Conservation (phyloP, 202 grass and related monocot species). For the Zizania palustris region DNA sequence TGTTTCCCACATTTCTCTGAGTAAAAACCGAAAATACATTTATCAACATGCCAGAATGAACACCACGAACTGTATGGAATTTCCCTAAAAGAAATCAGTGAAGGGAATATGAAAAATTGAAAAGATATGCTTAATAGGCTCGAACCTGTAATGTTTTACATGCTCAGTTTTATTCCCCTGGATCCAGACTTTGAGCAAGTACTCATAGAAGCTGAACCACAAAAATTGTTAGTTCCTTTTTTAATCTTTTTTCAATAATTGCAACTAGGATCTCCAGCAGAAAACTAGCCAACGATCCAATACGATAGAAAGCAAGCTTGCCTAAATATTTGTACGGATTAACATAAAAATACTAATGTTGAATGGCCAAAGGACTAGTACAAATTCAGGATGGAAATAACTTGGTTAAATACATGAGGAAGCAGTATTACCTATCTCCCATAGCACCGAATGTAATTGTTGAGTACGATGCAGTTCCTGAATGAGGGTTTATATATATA, state of each 20-base stretch:
- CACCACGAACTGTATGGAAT: neutral
- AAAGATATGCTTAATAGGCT: conserved; percentile 30
- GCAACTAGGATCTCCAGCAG: conserved; percentile 2
- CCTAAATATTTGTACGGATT: conserved; percentile 29
- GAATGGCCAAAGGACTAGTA: conserved; percentile 26
- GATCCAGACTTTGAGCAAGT: conserved; percentile 99
- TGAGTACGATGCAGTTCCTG: conserved; percentile 82
- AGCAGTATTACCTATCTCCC: conserved; percentile 84
- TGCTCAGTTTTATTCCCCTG: conserved; percentile 96
- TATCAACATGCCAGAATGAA: conserved; percentile 16
- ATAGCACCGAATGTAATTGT: conserved; percentile 99
- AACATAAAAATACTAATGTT: conserved; percentile 8
- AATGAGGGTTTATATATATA: conserved; percentile 95
- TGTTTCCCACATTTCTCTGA: conserved; percentile 99
- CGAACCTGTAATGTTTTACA: conserved; percentile 94
- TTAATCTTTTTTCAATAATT: neutral
- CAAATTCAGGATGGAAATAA: conserved; percentile 32
- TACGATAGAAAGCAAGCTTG: conserved; percentile 15
- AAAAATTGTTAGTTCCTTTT: conserved; percentile 25
- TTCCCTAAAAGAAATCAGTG: conserved; percentile 22
- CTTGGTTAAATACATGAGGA: conserved; percentile 30
- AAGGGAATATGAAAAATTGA: conserved; percentile 18
- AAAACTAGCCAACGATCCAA: conserved; percentile 37
- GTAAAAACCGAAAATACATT: conserved; percentile 36
- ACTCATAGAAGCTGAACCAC: conserved; percentile 96